phyloP scores from a whole-genome alignment of 441 rosid genomes.

The Euphorbia celastroides region DNA sequence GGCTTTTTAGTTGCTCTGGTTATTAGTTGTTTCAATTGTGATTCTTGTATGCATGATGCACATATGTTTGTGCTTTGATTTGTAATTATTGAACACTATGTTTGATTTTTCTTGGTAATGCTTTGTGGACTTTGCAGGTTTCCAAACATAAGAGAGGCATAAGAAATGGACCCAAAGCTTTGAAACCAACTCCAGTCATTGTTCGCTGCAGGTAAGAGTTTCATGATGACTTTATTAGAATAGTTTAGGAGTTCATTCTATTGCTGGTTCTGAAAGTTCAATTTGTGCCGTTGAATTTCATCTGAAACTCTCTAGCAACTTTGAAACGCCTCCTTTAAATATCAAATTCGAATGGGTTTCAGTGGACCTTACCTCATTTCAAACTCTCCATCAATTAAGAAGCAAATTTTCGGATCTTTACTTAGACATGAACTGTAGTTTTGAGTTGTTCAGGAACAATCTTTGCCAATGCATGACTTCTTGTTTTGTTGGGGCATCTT shows the following conservation, averaged over 20 bases:
- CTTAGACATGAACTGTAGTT: too few relatives aligned
- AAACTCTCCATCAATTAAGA: too few relatives aligned
- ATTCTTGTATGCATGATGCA: not conserved
- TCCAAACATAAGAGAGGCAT: conserved; percentile 75
- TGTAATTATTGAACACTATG: not conserved
- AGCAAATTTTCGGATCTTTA: too few relatives aligned
- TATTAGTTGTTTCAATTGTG: not conserved
- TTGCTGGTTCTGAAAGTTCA: not conserved
- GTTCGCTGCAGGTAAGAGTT: conserved; percentile 66
- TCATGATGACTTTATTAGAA: not conserved
- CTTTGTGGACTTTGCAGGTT: conserved; percentile 38
- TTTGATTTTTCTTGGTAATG: not conserved
- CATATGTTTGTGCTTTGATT: not conserved
- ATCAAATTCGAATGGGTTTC: not conserved
- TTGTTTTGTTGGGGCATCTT: too few relatives aligned
- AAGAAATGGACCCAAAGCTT: conserved; percentile 85
- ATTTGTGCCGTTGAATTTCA: not conserved
- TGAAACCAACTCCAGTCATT: conserved; percentile 77
- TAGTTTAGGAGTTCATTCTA: conserved; percentile 7
- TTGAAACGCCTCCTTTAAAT: not conserved
- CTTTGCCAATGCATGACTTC: too few relatives aligned
- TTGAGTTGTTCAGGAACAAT: too few relatives aligned
- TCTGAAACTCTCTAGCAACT: not conserved
- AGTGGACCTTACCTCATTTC: not conserved
- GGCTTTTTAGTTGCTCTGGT: not conserved